These are phyloP conservation scores for Phytophthora sp. DNA, from an alignment of 352 stramenopile genomes.

Conservation along the genomic window DNA sequence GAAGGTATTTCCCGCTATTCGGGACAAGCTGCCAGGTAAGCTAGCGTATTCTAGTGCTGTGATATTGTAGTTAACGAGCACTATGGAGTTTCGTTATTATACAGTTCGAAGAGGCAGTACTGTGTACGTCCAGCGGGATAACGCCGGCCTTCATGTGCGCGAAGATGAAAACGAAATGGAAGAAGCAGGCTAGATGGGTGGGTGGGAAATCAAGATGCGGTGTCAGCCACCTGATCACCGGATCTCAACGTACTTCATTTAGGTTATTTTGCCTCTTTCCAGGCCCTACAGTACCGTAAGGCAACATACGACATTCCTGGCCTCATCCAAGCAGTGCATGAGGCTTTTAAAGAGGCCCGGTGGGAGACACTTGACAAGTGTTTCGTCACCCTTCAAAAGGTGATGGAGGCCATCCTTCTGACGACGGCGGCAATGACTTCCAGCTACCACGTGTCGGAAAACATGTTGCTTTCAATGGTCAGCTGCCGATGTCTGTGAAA, in stretches of 20 bases:
- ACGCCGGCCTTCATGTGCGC: not conserved
- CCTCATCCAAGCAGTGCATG: not conserved
- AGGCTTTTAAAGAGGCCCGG: not conserved
- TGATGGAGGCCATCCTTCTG: not conserved
- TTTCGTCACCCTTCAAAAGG: slow-evolving; percentile 1
- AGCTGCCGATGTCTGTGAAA: too few relatives aligned
- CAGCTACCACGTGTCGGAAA: not conserved
- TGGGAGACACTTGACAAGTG: not conserved
- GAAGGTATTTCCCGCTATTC: slow-evolving; percentile 1
- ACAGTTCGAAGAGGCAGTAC: not conserved
- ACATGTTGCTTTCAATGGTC: too few relatives aligned
- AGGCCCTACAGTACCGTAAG: slow-evolving; percentile 3
- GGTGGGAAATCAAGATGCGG: slow-evolving; percentile 1
- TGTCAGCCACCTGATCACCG: not conserved
- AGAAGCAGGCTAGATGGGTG: not conserved
- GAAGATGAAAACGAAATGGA: not conserved
- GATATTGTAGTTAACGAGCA: too few relatives aligned
- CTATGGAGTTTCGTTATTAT: not conserved
- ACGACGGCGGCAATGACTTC: not conserved
- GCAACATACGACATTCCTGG: not conserved
- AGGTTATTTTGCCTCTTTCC: not conserved
- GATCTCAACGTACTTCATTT: not conserved
- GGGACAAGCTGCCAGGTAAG: not conserved
- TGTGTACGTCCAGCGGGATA: not conserved
- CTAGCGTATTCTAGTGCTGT: not conserved